These are phyloP conservation scores for Trichoderma harzianum DNA, from an alignment of 2,329 filamentous ascomycete species.

Conservation along the genomic window DNA sequence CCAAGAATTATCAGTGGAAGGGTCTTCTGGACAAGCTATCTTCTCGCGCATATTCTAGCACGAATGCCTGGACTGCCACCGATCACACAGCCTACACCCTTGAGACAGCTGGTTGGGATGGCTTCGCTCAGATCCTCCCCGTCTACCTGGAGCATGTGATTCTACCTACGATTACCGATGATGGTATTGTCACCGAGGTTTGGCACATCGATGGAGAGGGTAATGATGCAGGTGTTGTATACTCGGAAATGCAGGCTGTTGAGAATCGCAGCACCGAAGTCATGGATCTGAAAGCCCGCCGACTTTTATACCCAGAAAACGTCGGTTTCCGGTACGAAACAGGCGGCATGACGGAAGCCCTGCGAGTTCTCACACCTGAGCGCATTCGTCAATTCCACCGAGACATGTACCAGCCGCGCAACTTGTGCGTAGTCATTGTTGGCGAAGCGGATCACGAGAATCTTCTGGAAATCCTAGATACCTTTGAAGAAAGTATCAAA, in stretches of 20 bases:
- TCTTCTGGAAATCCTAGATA: slow-evolving; percentile 75
- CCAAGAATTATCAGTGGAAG: slow-evolving; percentile 90
- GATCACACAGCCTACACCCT: slow-evolving; percentile 96
- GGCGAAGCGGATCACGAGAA: slow-evolving; percentile 83
- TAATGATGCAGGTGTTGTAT: slow-evolving; percentile 94
- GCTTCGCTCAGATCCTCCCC: slow-evolving; percentile 89
- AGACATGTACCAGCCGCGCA: slow-evolving; percentile 97
- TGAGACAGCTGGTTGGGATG: slow-evolving; percentile 94
- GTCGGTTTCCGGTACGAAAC: slow-evolving; percentile 96
- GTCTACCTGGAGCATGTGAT: slow-evolving; percentile 95
- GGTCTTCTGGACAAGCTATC: slow-evolving; percentile 92
- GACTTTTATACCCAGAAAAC: slow-evolving; percentile 80
- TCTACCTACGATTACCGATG: slow-evolving; percentile 86
- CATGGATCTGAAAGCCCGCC: slow-evolving; percentile 79
- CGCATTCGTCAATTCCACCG: slow-evolving; percentile 92
- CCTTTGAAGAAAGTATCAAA: slow-evolving; percentile 84
- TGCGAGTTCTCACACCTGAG: slow-evolving; percentile 81
- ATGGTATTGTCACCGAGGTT: slow-evolving; percentile 91
- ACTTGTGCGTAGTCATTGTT: slow-evolving; percentile 86
- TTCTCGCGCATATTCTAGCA: slow-evolving; percentile 86
- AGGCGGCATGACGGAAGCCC: slow-evolving; percentile 91
- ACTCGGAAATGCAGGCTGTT: slow-evolving; percentile 97
- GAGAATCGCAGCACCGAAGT: slow-evolving; percentile 81
- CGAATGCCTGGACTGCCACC: slow-evolving; percentile 95
- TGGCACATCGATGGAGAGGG: slow-evolving; percentile 92